Evolutionary conservation across 345 rosid species (phyloP), one percentile per base, ranked within the genome.

Genomic region (Excoecaria agallocha): DNA sequence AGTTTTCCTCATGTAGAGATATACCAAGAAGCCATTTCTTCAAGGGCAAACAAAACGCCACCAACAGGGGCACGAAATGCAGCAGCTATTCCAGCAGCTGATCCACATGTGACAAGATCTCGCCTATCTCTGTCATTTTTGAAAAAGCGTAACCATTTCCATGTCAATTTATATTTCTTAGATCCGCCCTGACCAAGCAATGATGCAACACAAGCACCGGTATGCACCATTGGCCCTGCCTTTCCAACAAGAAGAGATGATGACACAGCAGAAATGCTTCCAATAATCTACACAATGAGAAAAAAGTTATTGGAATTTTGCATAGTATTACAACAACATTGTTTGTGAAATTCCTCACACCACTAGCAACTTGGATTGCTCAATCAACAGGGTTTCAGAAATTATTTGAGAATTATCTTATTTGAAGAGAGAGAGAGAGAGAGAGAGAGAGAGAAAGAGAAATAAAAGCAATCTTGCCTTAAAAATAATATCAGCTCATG

Each of bases 11-110:
- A 5, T 35, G 45, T 16, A 61, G 35, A 55, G 55, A 82, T 82
- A 68, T 88, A 92, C 99, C 98, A 94, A 77, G 98, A 92, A 22
- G 98, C 87, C 97, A 92, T 92, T 85, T 92, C 99, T 82, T 94
- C 98, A 65, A 94, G 86, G 20, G 98, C 88, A 67, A 94, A 94
- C 68, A 94, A 81, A 78, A 91, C 86, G 64, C 99, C 99, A 64
- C 98, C 98, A 35, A 94, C 97, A 0, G 97, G 99, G 66, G 98
- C 91, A 71, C 97, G 93, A 73, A 94, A 94, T 1, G 98, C 86
- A 17, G 93, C 93, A 69, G 98, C 93, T 37, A 94, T 94, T 78
- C 99, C 99, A 76, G 98, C 98, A 73, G 99, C 98, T 16, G 98
- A 84, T 57, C 98, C 99, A 68, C 97, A 95, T 30, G 99, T 91